Conservation (phyloP, 805 yeast species). For the Blastobotrys robertii region DNA sequence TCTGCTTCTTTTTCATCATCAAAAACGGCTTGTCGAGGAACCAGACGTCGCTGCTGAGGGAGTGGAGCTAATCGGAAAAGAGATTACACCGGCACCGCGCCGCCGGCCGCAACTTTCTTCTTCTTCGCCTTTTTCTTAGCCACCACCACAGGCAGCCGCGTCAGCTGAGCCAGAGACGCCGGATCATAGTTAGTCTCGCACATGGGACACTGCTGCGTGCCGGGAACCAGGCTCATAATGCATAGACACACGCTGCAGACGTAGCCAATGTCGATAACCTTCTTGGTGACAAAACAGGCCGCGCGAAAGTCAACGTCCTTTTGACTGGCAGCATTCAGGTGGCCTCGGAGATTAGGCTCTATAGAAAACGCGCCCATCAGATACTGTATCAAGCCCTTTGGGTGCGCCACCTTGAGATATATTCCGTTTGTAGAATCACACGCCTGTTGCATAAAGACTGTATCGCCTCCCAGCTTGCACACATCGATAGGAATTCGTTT, state of each 20-base stretch:
- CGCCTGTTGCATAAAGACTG: constrained; percentile 90
- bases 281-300: constrained; percentile 85
- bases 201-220: constrained; percentile 65
- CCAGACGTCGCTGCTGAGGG: neutral
- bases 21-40: too few species aligned
- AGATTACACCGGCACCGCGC: neutral
- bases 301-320: constrained; percentile 88
- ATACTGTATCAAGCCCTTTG: constrained; percentile 75
- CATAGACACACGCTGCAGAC: constrained; percentile 94
- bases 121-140: constrained; percentile 29
- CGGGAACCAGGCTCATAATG: constrained; percentile 42
- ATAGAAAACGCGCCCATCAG: constrained; percentile 72
- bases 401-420: constrained; percentile 57
- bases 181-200: constrained; percentile 74
- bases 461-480: constrained; percentile 62
- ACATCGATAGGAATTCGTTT: constrained; percentile 79
- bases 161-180: constrained; percentile 46
- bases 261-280: constrained; percentile 83
- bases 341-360: constrained; percentile 74
- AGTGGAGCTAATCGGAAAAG: too few species aligned
- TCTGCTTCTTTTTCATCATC: too few species aligned
- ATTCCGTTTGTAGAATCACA: constrained; percentile 91
- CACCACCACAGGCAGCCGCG: constrained; percentile 49
- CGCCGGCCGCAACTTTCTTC: constrained; percentile 20
- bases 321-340: constrained; percentile 71